Evolutionary conservation across 352 stramenopile genomes (phyloP), one percentile per base, ranked within the genome.

Genomic region (Phytophthora colocasiae): DNA sequence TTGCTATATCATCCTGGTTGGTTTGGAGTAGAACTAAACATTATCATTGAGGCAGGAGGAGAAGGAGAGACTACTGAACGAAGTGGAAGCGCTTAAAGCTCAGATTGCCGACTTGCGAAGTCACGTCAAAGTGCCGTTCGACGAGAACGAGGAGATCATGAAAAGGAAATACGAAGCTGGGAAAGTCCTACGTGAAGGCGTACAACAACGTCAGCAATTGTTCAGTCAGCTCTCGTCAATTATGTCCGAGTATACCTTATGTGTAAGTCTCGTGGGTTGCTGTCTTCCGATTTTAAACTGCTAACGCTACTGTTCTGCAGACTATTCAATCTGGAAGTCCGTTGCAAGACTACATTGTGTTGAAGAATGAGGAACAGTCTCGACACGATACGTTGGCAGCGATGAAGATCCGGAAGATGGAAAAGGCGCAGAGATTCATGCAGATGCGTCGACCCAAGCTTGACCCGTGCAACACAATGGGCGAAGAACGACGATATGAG

Each of bases 401-500:
- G 27, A 53, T 77, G 15, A 72, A 71, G n/a, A 17, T 34, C 3
- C 64, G 15, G 12, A 77, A 77, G 34, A 53, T 81, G 56, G 58
- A 74, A 10, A 61, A 59, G 19, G 73, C 76, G 34, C 66, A 74
- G 48, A 58, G 53, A 29, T 84, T 81, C 53, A 63, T 84, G 29
- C 22, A 63, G 34, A 64, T 64, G 46, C 73, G 76, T n/a, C 49
- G 69, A 1, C 54, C 48, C 4, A 32, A 58, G 3, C 46, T 80
- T 3, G 55, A 73, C 19, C 71, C 68, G 22, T 74, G 69, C 36
- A 73, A 64, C 15, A 50, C 47, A 1, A 68, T 82, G 34, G 55
- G 65, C 17, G 69, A 78, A 15, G 75, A 85, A 40, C 69, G 74
- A n/a, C 65, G 75, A 6, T 91, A 87, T 47, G 78, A 83, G 54